Conservation (phyloP, 2,329 filamentous ascomycete species). For the Exophiala mesophila region DNA sequence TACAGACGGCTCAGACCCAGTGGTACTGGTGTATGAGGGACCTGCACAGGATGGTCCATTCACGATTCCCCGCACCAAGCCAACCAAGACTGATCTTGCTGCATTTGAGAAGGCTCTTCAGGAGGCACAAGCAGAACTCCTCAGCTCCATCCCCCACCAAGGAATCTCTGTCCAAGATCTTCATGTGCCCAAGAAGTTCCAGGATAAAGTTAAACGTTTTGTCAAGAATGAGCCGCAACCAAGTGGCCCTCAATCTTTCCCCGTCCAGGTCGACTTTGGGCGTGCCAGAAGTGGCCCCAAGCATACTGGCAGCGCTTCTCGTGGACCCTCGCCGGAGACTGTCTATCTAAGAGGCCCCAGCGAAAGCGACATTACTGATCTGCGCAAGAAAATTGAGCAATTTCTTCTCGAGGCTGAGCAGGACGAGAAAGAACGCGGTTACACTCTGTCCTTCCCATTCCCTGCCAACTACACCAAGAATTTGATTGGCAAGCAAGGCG, state of each 20-base stretch:
- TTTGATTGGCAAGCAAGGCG: slow-evolving; percentile 62
- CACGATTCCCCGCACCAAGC: slow-evolving; percentile 50
- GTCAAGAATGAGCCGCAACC: slow-evolving; percentile 33
- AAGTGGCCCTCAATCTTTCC: slow-evolving; percentile 44
- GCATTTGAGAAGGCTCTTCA: slow-evolving; percentile 55
- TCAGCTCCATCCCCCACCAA: slow-evolving; percentile 40
- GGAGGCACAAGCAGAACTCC: slow-evolving; percentile 54
- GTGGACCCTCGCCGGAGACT: slow-evolving; percentile 18
- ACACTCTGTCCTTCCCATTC: slow-evolving; percentile 82
- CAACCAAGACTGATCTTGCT: slow-evolving; percentile 50
- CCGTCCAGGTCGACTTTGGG: slow-evolving; percentile 46
- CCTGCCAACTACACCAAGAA: slow-evolving; percentile 92
- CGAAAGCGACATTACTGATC: slow-evolving; percentile 60
- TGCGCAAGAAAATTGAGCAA: slow-evolving; percentile 66
- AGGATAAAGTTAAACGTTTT: slow-evolving; percentile 59
- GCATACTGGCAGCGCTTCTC: slow-evolving; percentile 10
- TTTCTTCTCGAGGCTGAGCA: slow-evolving; percentile 85
- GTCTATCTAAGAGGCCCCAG: slow-evolving; percentile 60
- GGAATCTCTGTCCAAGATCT: slow-evolving; percentile 23
- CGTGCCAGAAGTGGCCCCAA: slow-evolving; percentile 9
- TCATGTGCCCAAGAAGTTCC: slow-evolving; percentile 33
- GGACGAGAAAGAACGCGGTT: slow-evolving; percentile 90
- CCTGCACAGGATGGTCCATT: slow-evolving; percentile 24
- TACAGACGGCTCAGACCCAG: slow-evolving; percentile 40
- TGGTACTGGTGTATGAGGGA: slow-evolving; percentile 50